phyloP scores from a whole-genome alignment of 768 basidiomycete genomes.

The Mycena belliarum region DNA sequence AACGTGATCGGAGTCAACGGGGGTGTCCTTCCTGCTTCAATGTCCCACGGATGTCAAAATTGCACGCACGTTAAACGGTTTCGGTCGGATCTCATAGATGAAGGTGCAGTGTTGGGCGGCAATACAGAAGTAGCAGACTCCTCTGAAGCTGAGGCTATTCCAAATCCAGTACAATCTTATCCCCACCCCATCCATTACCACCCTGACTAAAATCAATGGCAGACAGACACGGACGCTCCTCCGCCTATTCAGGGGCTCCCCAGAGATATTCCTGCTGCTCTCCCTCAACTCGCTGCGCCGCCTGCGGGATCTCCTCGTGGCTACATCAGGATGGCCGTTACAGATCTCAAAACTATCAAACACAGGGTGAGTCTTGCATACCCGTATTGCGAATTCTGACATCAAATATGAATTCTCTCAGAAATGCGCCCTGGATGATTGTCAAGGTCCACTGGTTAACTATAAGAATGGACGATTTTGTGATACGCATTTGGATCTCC shows the following conservation, averaged over 20 bases:
- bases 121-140: neutral
- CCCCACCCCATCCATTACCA: no score
- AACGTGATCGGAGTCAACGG: neutral
- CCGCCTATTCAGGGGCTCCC: neutral
- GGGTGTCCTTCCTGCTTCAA: neutral
- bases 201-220: no score
- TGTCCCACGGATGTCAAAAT: neutral
- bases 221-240: neutral
- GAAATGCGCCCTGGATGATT: conserved; percentile 27
- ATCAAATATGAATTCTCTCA: neutral
- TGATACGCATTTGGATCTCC: conserved; percentile 18
- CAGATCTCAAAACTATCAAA: conserved; percentile 34
- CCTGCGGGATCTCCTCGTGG: conserved; percentile 4
- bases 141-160: no score
- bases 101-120: neutral
- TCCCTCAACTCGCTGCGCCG: neutral
- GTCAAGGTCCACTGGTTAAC: conserved; percentile 26
- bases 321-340: conserved; percentile 30
- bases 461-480: conserved; percentile 35
- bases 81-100: neutral
- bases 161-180: neutral
- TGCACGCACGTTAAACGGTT: neutral
- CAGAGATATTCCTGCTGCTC: neutral
- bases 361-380: conserved; percentile 24
- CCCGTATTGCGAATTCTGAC: no score